These are phyloP conservation scores for Populus nigra DNA, from an alignment of 345 rosid species.

Conservation along the genomic window DNA sequence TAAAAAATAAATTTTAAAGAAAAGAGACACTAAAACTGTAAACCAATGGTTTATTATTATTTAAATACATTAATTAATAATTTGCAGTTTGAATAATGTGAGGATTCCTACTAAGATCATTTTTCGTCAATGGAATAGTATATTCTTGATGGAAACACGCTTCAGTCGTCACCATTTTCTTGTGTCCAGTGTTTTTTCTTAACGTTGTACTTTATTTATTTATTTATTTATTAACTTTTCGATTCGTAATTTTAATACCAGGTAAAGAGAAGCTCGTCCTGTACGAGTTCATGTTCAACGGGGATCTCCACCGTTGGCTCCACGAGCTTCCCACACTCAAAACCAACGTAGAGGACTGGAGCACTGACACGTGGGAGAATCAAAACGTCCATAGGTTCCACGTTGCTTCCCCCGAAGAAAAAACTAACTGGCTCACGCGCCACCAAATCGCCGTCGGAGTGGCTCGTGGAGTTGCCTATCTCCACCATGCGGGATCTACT, in stretches of 20 bases:
- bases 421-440: conserved; percentile 69
- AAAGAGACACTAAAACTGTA: no score
- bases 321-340: conserved; percentile 86
- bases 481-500: conserved; percentile 77
- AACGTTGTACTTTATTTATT: background rate
- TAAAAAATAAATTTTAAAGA: no score
- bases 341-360: conserved; percentile 92
- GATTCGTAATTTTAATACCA: background rate
- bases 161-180: background rate
- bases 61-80: no score
- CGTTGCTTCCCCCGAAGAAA: conserved; percentile 41
- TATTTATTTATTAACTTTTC: background rate
- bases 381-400: conserved; percentile 29
- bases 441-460: conserved; percentile 80
- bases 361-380: conserved; percentile 86
- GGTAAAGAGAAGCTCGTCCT: conserved; percentile 81
- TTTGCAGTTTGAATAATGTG: no score
- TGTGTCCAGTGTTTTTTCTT: background rate
- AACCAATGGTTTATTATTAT: no score
- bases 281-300: conserved; percentile 81
- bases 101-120: no score
- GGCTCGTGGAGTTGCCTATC: conserved; percentile 91
- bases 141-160: background rate
- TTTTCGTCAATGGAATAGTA: no score
- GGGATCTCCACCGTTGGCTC: conserved; percentile 86